Conservation (phyloP, 805 yeast species). For the Yamadazyma sp. region DNA sequence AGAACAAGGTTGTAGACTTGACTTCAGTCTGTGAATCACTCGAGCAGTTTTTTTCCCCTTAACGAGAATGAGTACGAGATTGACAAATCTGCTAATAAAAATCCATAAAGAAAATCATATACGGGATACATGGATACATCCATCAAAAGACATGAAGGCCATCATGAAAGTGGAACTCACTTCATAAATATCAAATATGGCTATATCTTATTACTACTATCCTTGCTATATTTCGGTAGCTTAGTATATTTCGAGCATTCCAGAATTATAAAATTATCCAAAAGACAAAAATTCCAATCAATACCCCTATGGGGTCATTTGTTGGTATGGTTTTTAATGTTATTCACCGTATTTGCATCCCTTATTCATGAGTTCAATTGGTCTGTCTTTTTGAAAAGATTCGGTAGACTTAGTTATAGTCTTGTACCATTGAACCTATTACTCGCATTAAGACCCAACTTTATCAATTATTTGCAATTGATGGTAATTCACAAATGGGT, state of each 20-base stretch:
- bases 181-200: slow-evolving; percentile 61
- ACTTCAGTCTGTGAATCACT: too few relatives aligned
- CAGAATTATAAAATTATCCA: too few relatives aligned
- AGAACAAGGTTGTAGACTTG: too few relatives aligned
- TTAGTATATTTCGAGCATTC: neutral
- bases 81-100: too few relatives aligned
- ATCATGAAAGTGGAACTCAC: too few relatives aligned
- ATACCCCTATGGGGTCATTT: too few relatives aligned
- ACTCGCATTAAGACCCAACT: slow-evolving; percentile 54
- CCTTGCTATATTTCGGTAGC: slow-evolving; percentile 26
- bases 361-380: slow-evolving; percentile 25
- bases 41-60: too few relatives aligned
- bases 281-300: too few relatives aligned
- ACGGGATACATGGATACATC: too few relatives aligned
- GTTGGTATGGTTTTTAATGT: too few relatives aligned
- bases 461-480: slow-evolving; percentile 45
- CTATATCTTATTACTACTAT: slow-evolving; percentile 42
- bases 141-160: slow-evolving; percentile 43
- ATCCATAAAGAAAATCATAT: too few relatives aligned
- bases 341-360: slow-evolving; percentile 14
- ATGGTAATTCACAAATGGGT: slow-evolving; percentile 69
- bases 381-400: slow-evolving; percentile 40
- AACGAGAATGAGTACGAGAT: too few relatives aligned
- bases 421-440: slow-evolving; percentile 57
- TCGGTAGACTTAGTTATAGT: slow-evolving; percentile 60